Evolutionary conservation across 2,329 filamentous ascomycete genomes (phyloP), one percentile per base, ranked within the genome.

Genomic region (Clarireedia monteithiana): DNA sequence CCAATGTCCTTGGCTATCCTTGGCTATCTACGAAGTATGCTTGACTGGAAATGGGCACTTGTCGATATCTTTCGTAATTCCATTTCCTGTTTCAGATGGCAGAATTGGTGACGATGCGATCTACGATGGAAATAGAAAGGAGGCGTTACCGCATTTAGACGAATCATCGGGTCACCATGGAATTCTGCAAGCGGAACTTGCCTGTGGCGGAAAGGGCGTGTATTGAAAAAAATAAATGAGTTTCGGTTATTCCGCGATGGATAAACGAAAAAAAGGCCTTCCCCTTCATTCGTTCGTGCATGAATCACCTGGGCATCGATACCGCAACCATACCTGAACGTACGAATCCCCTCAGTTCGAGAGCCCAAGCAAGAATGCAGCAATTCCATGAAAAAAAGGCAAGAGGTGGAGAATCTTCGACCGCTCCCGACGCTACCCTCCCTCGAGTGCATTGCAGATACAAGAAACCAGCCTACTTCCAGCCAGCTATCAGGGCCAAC

Each of bases 161-260:
- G 38, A 15, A 24, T 20, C 23, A 39, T 27, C 17, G n/a, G 5
- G 9, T 20, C 39, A 46, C 10, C 42, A 45, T 45, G 42, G 42
- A 26, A 20, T 4, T 23, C 10, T 24, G 12, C 12, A 42, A 42
- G 44, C 52, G 52, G 42, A 39, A 24, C 17, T 48, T 39, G 12
- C 34, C 26, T 12, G 30, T 15, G 46, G 52, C 46, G 52, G 45
- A 50, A 36, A 50, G 17, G 52, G 52, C 52, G 52, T 50, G 36
- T 55, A 55, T 42, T 50, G 38, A 14, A 34, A 50, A 55, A 55
- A 55, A 42, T 39, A n/a, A 40, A 30, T n/a, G 39, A 20, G 15
- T 7, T n/a, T 54, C 51, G 51, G 51, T 44, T 34, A 49, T 40
- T 23, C 34, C 51, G 51, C 34, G 48, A 54, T 23, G 44, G 17